Evolutionary conservation across 306 rosid species (phyloP).

Genomic region (Datisca glomerata): DNA sequence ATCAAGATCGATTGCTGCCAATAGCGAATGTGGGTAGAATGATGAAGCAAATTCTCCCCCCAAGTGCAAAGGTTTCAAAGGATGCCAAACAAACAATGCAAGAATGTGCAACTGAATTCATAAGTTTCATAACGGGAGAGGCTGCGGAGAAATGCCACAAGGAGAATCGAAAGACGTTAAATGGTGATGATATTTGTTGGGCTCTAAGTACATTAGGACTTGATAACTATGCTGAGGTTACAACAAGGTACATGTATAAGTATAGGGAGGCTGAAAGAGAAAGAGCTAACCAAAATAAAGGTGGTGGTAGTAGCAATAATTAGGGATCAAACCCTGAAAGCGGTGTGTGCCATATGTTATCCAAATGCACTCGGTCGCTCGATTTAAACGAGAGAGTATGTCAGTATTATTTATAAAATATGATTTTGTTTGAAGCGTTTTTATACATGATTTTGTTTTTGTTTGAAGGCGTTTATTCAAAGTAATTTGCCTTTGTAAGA

Average conservation of each 20-base stretch:
- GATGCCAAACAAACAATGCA: slow-evolving; percentile 68
- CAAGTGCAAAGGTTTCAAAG: slow-evolving; percentile 61
- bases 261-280: slow-evolving; percentile 39
- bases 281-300: slow-evolving; percentile 21
- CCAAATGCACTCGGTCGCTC: too few relatives aligned
- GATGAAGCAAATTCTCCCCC: slow-evolving; percentile 61
- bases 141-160: slow-evolving; percentile 86
- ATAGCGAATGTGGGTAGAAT: slow-evolving; percentile 78
- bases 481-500: too few relatives aligned
- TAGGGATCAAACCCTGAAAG: slow-evolving; percentile 1
- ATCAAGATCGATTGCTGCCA: slow-evolving; percentile 44
- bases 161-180: slow-evolving; percentile 79
- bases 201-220: slow-evolving; percentile 70
- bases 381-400: too few relatives aligned
- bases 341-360: too few relatives aligned
- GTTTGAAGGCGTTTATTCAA: too few relatives aligned
- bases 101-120: slow-evolving; percentile 81
- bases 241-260: slow-evolving; percentile 35
- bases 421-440: too few relatives aligned
- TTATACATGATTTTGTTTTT: too few relatives aligned
- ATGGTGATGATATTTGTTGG: slow-evolving; percentile 91
- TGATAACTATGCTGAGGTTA: slow-evolving; percentile 62
- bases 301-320: not conserved
- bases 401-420: too few relatives aligned
- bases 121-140: slow-evolving; percentile 73